Evolutionary conservation across 768 basidiomycete genomes (phyloP).

Genomic region (Collybia mongolica): DNA sequence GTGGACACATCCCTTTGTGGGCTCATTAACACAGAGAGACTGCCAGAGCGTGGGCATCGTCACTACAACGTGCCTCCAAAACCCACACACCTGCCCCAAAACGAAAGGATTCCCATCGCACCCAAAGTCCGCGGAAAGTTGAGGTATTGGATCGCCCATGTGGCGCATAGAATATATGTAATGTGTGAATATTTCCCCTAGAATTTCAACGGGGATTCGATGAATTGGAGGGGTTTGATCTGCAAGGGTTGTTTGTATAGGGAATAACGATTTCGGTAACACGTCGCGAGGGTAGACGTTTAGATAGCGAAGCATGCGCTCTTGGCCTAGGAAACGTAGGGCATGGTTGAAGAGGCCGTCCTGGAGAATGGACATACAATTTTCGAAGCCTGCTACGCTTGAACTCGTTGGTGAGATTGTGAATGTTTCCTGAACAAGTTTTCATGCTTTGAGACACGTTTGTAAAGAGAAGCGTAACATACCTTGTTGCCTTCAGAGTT

Average conservation of each 20-base stretch:
- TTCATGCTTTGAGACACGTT: constrained; percentile 1
- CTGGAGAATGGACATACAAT: too few relatives aligned
- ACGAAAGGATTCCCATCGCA: constrained; percentile 9
- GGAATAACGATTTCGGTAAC: not conserved
- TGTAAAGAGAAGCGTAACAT: not conserved
- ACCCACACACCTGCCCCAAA: constrained; percentile 17
- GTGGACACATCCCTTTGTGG: constrained; percentile 4
- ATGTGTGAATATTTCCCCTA: constrained; percentile 1
- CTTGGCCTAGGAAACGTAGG: not conserved
- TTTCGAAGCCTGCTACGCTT: too few relatives aligned
- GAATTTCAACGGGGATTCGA: constrained; percentile 1
- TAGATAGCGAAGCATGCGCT: not conserved
- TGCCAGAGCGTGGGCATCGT: constrained; percentile 14
- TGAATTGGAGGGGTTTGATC: not conserved
- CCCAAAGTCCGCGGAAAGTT: not conserved
- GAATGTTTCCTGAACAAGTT: not conserved
- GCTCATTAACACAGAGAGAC: constrained; percentile 10
- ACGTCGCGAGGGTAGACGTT: not conserved
- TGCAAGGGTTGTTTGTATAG: not conserved
- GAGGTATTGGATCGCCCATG: not conserved
- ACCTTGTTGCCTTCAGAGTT: too few relatives aligned
- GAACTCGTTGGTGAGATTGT: not conserved
- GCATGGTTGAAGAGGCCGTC: too few relatives aligned
- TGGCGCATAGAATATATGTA: not conserved
- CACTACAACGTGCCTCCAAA: constrained; percentile 15